These are phyloP conservation scores for Glycine soja DNA, from an alignment of 306 rosid species.

Conservation along the genomic window DNA sequence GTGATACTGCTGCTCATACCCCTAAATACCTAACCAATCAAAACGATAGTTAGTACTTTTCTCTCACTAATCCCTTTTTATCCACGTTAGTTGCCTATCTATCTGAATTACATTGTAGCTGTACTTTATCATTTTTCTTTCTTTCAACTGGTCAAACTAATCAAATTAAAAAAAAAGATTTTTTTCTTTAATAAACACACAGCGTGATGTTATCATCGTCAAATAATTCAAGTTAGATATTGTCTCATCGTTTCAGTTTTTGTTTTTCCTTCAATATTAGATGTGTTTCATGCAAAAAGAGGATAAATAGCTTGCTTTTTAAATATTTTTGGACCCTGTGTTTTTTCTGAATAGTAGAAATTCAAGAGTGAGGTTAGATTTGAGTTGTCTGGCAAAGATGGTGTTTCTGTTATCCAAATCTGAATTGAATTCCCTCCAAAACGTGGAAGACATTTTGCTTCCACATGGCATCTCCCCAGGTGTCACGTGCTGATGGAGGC, in stretches of 20 bases:
- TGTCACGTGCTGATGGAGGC: constrained; percentile 4
- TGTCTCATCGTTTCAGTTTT: neutral
- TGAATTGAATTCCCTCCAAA: constrained; percentile 41
- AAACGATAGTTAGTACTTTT: too few species aligned
- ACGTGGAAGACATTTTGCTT: constrained; percentile 31
- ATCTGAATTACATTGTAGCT: too few species aligned
- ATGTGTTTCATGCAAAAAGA: neutral
- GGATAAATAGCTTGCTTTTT: neutral
- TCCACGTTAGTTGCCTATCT: too few species aligned
- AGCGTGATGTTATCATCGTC: neutral
- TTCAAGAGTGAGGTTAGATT: neutral
- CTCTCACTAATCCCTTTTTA: too few species aligned
- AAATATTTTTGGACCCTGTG: too few species aligned
- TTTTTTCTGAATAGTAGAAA: neutral
- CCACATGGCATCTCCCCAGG: constrained; percentile 51
- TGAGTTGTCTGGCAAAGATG: too few species aligned
- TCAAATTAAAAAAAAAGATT: neutral
- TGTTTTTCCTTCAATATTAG: neutral
- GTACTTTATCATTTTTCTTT: neutral
- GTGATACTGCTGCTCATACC: neutral
- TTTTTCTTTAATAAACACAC: too few species aligned
- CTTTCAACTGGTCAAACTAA: neutral
- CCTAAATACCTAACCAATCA: too few species aligned
- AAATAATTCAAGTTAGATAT: neutral
- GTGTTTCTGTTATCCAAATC: neutral